These are phyloP conservation scores for Myxozyma vanderwaltii DNA, from an alignment of 805 yeast species.

Conservation along the genomic window DNA sequence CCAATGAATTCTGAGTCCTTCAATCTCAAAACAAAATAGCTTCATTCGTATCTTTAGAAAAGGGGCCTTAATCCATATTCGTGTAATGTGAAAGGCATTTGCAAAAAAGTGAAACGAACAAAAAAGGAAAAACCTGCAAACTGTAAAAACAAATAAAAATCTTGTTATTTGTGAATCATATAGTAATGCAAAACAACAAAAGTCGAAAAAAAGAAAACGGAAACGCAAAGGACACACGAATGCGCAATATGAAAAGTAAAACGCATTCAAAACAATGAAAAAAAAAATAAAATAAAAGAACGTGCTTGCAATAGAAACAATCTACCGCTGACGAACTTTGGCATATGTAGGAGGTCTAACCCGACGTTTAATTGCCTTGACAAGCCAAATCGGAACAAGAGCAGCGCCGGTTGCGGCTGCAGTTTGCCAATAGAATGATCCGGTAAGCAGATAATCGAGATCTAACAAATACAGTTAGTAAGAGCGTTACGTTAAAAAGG, in stretches of 20 bases:
- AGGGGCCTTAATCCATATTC: too few species aligned
- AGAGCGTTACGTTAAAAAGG: background rate
- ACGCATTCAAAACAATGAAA: background rate
- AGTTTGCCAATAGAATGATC: slow-evolving; percentile 69
- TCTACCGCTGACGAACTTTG: slow-evolving; percentile 73
- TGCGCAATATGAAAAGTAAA: background rate
- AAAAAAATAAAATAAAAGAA: background rate
- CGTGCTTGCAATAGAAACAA: background rate
- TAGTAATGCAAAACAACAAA: background rate
- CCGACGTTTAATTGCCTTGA: slow-evolving; percentile 70
- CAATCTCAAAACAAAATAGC: background rate
- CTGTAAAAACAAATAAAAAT: background rate
- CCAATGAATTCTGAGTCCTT: background rate
- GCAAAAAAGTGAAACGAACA: background rate
- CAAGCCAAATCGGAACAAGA: slow-evolving; percentile 86
- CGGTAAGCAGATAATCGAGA: slow-evolving; percentile 58
- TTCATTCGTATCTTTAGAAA: too few species aligned
- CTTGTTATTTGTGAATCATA: background rate
- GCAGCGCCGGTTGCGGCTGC: slow-evolving; percentile 66
- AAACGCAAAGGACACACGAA: background rate
- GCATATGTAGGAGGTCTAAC: slow-evolving; percentile 95
- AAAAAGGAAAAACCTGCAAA: background rate
- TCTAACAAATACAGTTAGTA: slow-evolving; percentile 16
- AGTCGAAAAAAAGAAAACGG: background rate
- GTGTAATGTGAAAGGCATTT: too few species aligned